Evolutionary conservation across 371 early-diverging fungal species (phyloP), one percentile per base, ranked within the genome.

Genomic region (Circinella umbellata): DNA sequence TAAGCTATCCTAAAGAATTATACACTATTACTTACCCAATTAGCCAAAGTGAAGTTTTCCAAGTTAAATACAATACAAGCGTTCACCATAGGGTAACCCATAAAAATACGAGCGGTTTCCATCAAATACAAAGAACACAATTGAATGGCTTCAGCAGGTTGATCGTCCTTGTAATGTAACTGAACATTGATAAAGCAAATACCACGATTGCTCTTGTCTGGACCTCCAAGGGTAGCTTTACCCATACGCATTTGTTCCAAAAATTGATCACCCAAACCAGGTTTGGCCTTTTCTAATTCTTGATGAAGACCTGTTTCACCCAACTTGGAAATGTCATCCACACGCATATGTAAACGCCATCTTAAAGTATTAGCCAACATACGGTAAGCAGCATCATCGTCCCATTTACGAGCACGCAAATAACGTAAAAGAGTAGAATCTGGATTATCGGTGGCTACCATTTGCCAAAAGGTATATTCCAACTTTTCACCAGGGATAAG

Each of bases 11-110:
- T 27, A 27, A 53, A 35, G 34, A 20, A 27, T 15, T 1, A n/a
- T n/a, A 10, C 20, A 27, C 36, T n/a, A 69, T 55, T 13, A 72
- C 74, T 27, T 77, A 86, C 87, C 93, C 95, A 93, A 83, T 95
- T 96, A 72, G 82, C 82, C 64, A 93, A 80, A 27, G 90, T 86
- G 64, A 96, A 95, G 47, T 86, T 88, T 46, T 89, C 90, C 83
- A 97, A 79, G 75, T 97, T 94, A 76, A 96, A 95, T 48, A 97
- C 86, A 42, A 95, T 80, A 66, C 91, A 89, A 15, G 86, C 91
- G 17, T 90, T 87, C 72, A 95, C 96, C 59, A 90, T 81, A 4
- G 94, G 93, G n/a, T 88, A 81, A 36, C 80, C 74, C 37, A 94
- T 85, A 59, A 95, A 73, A 70, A 90, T 76, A 36, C 96, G 91